Evolutionary conservation across 1,139 yeast genomes (phyloP).

Genomic region (Kodamaea anthophila): DNA sequence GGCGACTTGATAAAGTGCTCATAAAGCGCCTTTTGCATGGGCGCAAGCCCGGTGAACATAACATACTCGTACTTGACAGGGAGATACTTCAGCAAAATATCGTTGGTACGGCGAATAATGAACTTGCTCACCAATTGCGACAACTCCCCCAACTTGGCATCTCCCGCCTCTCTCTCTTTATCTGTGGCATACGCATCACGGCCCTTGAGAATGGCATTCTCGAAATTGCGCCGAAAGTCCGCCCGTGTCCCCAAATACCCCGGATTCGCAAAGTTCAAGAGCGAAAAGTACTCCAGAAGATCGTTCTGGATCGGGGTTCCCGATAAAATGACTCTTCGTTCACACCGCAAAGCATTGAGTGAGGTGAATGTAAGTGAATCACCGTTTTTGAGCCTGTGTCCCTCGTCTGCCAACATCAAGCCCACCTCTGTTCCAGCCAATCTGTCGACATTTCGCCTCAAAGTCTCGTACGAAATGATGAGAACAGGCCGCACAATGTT

Average conservation of each 20-base stretch:
- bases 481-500: conserved; percentile 88
- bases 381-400: conserved; percentile 91
- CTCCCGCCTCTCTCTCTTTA: conserved; percentile 67
- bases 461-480: conserved; percentile 92
- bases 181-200: conserved; percentile 91
- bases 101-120: conserved; percentile 93
- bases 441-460: conserved; percentile 78
- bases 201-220: conserved; percentile 71
- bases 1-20: conserved; percentile 75
- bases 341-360: conserved; percentile 72
- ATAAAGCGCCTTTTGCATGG: conserved; percentile 69
- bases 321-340: conserved; percentile 83
- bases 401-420: conserved; percentile 88
- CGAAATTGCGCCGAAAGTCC: conserved; percentile 83
- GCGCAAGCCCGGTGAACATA: conserved; percentile 77
- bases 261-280: conserved; percentile 90
- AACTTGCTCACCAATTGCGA: conserved; percentile 78
- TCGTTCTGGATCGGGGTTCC: conserved; percentile 99
- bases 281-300: conserved; percentile 87
- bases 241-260: conserved; percentile 79
- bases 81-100: conserved; percentile 83
- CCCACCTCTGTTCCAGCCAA: conserved; percentile 81
- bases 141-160: conserved; percentile 60
- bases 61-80: conserved; percentile 97
- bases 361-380: conserved; percentile 92